Evolutionary conservation across 2,329 filamentous ascomycete genomes (phyloP).

Genomic region (Alternaria novae-zelandiae): DNA sequence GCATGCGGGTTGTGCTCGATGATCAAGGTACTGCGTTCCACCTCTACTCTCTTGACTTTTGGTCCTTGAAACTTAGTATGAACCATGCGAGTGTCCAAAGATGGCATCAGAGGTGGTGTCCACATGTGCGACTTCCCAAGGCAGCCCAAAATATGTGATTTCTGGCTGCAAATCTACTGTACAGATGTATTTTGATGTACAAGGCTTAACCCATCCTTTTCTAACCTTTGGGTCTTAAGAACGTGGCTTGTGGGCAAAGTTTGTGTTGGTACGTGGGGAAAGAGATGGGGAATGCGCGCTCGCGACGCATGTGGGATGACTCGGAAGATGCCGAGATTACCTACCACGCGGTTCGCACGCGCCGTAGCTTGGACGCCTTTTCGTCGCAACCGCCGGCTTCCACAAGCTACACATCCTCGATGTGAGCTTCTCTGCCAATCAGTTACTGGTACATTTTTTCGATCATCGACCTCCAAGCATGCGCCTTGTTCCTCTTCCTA

Average conservation of each 20-base stretch:
- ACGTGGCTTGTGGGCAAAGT: not conserved
- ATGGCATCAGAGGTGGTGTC: not conserved
- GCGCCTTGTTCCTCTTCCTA: not conserved
- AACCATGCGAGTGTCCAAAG: not conserved
- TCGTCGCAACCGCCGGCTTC: not conserved
- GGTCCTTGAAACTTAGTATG: not conserved
- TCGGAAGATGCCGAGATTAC: not conserved
- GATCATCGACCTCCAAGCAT: not conserved
- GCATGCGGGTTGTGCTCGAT: not conserved
- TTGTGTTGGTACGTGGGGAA: not conserved
- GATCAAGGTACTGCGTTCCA: not conserved
- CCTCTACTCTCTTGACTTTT: not conserved
- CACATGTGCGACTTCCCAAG: not conserved
- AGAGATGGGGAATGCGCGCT: not conserved
- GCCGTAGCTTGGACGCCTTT: not conserved
- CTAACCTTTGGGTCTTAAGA: not conserved
- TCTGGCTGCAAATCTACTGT: not conserved
- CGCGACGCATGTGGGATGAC: not conserved
- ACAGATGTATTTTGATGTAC: not conserved
- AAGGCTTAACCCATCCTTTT: not conserved
- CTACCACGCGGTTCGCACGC: not conserved
- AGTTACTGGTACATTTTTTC: not conserved
- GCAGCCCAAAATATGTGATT: not conserved
- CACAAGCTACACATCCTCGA: not conserved
- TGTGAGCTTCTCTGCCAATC: not conserved